Base-by-base conservation (phyloP, 2,329 filamentous ascomycete species). In the Diaporthe amygdali region DNA sequence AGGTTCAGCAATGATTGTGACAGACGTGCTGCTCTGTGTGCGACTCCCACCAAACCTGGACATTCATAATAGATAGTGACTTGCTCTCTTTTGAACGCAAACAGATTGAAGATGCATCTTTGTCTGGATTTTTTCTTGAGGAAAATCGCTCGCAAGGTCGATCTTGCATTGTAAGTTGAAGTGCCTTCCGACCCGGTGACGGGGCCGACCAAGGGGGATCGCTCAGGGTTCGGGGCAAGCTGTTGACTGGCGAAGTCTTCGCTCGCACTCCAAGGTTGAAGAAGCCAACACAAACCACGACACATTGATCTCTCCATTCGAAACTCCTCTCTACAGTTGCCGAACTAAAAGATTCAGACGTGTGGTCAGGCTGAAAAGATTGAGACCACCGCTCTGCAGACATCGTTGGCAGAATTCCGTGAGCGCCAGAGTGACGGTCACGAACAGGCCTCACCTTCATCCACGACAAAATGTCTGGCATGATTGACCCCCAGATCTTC, bases 401-500 rank as follows among this genome's bases (percentile, higher is more conserved):
- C 30, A 34, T 15, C n/a, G 17, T 25, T 32, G 47, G 17, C 7
- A 32, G 10, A 30, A 37, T 30, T 27, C 20, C 22, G 47, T 22
- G 46, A 22, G n/a, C 34, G 34, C 17, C 20, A 47, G 39, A n/a
- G 12, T 22, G 25, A 51, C 30, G 12, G 34, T 9, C 27, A 17
- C 5, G 39, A 51, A 27, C 69, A n/a, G n/a, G 20, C 51, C 30
- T 66, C 30, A 9, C 37, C 17, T 25, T 9, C 17, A 12, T 27
- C 27, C 41, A 22, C 55, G 25, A 34, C 63, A 67, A 63, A 12
- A 74, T 75, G 69, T 74, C 81, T 66, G 84, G 82, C 70, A 90
- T 93, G 87, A 91, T 96, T 78, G 92, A 97, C 80, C 92, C 94
- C 72, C 88, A 89, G 75, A 94, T 98, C 81, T 98, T 98, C 82